Percentiles rank a stretch among this genome's conserved stretches.
phyloP scores from a whole-genome alignment of 805 yeast genomes.

The Blastobotrys muscicola region DNA sequence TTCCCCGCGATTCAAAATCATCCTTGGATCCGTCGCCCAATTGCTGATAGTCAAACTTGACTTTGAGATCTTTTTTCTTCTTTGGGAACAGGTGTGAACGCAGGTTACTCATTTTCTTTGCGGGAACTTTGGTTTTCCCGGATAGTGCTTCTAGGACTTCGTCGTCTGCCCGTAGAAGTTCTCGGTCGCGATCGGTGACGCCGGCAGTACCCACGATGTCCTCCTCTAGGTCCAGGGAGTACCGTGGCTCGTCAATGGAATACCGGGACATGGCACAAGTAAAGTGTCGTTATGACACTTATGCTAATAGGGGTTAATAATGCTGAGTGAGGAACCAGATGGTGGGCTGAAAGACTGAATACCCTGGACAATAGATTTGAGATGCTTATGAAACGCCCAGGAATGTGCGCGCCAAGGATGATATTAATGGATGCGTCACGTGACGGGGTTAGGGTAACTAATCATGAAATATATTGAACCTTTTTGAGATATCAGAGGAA shows the following conservation, averaged over 20 bases:
- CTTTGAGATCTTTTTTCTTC: slow-evolving; percentile 1
- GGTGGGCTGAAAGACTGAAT: too few species aligned
- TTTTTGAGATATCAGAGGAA: too few species aligned
- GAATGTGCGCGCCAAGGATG: too few species aligned
- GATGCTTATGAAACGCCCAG: too few species aligned
- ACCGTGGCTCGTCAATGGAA: slow-evolving; percentile 10
- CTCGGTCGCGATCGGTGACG: slow-evolving; percentile 14
- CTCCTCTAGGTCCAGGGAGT: slow-evolving; percentile 11
- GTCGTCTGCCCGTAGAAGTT: slow-evolving; percentile 14
- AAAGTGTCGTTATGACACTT: neutral
- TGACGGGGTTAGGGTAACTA: too few species aligned
- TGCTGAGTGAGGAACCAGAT: too few species aligned
- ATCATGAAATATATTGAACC: too few species aligned
- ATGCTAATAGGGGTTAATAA: too few species aligned
- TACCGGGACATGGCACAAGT: neutral
- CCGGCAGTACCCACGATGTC: slow-evolving; percentile 9
- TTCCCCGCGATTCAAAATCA: neutral
- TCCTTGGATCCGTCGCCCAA: neutral
- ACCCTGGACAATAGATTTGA: too few species aligned
- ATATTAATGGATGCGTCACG: too few species aligned
- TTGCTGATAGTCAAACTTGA: slow-evolving; percentile 9
- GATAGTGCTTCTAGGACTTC: slow-evolving; percentile 11
- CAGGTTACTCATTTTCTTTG: too few species aligned
- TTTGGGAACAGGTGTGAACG: slow-evolving; percentile 8
- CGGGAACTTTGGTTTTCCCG: neutral